Percentiles rank a stretch among this genome's conserved stretches.
phyloP scores from a whole-genome alignment of 2,329 filamentous ascomycete genomes.

The Xylariaceae sp. region DNA sequence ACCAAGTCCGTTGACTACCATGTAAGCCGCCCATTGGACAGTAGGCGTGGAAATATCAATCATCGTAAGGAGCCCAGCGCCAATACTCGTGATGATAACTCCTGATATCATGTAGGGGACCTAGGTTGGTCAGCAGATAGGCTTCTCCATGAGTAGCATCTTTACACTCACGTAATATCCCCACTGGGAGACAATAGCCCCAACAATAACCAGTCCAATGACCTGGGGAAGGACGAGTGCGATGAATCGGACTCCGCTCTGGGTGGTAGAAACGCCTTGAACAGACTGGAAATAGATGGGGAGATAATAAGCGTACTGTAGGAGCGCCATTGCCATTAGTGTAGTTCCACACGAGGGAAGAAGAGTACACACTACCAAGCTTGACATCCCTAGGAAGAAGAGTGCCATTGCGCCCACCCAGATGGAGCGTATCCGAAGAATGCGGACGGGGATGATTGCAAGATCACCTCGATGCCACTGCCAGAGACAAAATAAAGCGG shows the following conservation, averaged over 20 bases:
- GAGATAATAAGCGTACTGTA: slow-evolving; percentile 19
- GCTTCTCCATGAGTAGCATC: not conserved
- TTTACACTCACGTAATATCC: slow-evolving; percentile 26
- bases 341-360: no score
- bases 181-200: slow-evolving; percentile 10
- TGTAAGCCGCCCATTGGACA: slow-evolving; percentile 8
- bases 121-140: slow-evolving; percentile 1
- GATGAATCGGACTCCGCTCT: slow-evolving; percentile 15
- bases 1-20: slow-evolving; percentile 16
- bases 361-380: not conserved
- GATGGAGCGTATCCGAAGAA: slow-evolving; percentile 15
- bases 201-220: slow-evolving; percentile 2
- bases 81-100: slow-evolving; percentile 1
- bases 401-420: slow-evolving; percentile 9
- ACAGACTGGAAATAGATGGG: slow-evolving; percentile 21
- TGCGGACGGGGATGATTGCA: slow-evolving; percentile 13
- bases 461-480: slow-evolving; percentile 3
- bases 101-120: slow-evolving; percentile 20
- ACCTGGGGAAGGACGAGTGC: slow-evolving; percentile 11
- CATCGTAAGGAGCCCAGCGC: slow-evolving; percentile 12
- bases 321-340: no score
- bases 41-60: not conserved
- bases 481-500: slow-evolving; percentile 1
- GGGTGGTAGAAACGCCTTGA: slow-evolving; percentile 6
- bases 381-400: slow-evolving; percentile 1